These are phyloP conservation scores for Tylopilus cervinicoccineus DNA, from an alignment of 768 basidiomycete species.

Conservation along the genomic window DNA sequence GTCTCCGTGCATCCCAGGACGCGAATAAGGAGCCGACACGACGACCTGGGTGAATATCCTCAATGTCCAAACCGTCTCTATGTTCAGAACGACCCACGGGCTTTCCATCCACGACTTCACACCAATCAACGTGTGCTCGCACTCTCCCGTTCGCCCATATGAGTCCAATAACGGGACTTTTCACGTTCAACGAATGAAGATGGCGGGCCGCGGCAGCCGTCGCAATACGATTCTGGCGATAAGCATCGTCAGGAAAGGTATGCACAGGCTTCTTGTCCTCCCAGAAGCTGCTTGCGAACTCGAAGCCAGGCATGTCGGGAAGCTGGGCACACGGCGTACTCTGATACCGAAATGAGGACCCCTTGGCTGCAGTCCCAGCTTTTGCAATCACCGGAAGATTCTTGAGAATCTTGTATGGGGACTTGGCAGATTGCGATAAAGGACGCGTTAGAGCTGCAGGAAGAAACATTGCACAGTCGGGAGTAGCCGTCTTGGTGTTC, in stretches of 20 bases:
- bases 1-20: slow-evolving; percentile 12
- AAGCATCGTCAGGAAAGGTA: slow-evolving; percentile 46
- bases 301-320: slow-evolving; percentile 45
- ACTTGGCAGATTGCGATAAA: slow-evolving; percentile 42
- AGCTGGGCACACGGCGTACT: slow-evolving; percentile 46
- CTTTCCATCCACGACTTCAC: slow-evolving; percentile 30
- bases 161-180: slow-evolving; percentile 48
- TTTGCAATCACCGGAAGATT: slow-evolving; percentile 34
- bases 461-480: slow-evolving; percentile 49
- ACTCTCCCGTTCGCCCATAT: slow-evolving; percentile 52
- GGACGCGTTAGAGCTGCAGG: slow-evolving; percentile 35
- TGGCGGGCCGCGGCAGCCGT: slow-evolving; percentile 49
- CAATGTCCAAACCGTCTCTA: neutral
- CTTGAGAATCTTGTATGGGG: slow-evolving; percentile 47
- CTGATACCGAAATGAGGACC: slow-evolving; percentile 49
- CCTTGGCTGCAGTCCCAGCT: slow-evolving; percentile 36
- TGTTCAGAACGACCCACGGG: slow-evolving; percentile 29
- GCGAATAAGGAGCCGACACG: slow-evolving; percentile 46
- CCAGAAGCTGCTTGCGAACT: slow-evolving; percentile 53
- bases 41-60: slow-evolving; percentile 35
- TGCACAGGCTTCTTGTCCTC: slow-evolving; percentile 59
- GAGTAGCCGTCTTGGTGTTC: slow-evolving; percentile 43
- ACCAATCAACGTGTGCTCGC: slow-evolving; percentile 57
- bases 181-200: slow-evolving; percentile 43
- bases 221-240: slow-evolving; percentile 55